A percentile compares a stretch with the other conserved stretches of the same genome.
Evolutionary conservation across 2,329 filamentous ascomycete genomes (phyloP).

Genomic region (Escovopsis sp.): DNA sequence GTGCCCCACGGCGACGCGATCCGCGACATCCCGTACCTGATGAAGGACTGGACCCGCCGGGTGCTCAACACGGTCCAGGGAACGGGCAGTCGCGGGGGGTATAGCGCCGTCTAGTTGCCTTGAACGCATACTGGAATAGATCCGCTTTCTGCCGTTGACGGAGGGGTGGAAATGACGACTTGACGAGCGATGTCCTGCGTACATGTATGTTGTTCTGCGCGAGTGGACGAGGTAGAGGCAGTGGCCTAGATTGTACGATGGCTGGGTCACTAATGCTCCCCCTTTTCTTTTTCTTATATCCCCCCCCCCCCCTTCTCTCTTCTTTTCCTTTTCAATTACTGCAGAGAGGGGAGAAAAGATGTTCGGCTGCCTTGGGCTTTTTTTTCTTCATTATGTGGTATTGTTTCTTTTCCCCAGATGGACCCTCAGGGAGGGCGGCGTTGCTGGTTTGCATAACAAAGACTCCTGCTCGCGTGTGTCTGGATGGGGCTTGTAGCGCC

Average conservation of each 20-base stretch:
- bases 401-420: constrained; percentile 2
- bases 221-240: not conserved
- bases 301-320: too few species aligned
- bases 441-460: constrained; percentile 12
- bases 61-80: constrained; percentile 77
- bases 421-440: constrained; percentile 8
- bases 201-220: not conserved
- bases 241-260: constrained; percentile 4
- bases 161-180: too few species aligned
- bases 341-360: too few species aligned
- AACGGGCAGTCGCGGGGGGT: constrained; percentile 72
- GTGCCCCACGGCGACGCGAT: constrained; percentile 86
- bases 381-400: not conserved
- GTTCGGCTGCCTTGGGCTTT: constrained; percentile 5
- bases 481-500: constrained; percentile 11
- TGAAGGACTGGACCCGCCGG: constrained; percentile 74
- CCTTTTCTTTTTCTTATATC: too few species aligned
- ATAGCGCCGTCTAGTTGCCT: constrained; percentile 65
- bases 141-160: too few species aligned
- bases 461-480: constrained; percentile 11
- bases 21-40: constrained; percentile 78
- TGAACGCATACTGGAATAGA: not conserved
- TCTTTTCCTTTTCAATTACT: too few species aligned
- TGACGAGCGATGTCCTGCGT: not conserved
- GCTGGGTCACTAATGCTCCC: not conserved